These are phyloP conservation scores for Penicillium ochrochloron DNA, from an alignment of 495 filamentous ascomycete genomes.

Conservation along the genomic window DNA sequence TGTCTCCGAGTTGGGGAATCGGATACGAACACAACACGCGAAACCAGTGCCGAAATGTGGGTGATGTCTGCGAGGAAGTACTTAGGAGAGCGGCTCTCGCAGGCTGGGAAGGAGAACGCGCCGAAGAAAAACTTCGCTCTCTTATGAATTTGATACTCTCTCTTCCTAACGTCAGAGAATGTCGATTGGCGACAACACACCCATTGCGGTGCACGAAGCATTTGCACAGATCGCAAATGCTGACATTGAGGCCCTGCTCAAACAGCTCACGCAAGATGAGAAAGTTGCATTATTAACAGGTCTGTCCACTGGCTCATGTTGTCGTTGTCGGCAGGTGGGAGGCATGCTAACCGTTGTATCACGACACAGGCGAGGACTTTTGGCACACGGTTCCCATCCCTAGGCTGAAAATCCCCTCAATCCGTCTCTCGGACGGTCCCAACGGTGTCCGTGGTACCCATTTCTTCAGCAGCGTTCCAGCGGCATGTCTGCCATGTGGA, in stretches of 20 bases:
- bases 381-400: constrained; percentile 62
- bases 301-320: neutral
- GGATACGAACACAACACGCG: neutral
- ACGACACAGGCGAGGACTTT: constrained; percentile 10
- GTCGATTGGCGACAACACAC: neutral
- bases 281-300: neutral
- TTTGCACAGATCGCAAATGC: no score
- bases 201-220: neutral
- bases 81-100: neutral
- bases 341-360: neutral
- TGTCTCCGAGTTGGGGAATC: neutral
- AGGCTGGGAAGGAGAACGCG: neutral
- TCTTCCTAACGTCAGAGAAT: neutral
- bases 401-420: no score
- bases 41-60: neutral
- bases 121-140: neutral
- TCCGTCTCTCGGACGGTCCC: constrained; percentile 67
- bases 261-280: constrained; percentile 1
- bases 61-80: neutral
- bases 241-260: neutral
- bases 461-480: constrained; percentile 23
- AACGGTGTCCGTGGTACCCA: constrained; percentile 55
- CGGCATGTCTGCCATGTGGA: constrained; percentile 67
- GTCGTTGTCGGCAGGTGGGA: neutral
- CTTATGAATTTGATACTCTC: neutral